Base-by-base conservation (phyloP, 805 yeast genomes). In the Hanseniaspora pseudoguilliermondii region DNA sequence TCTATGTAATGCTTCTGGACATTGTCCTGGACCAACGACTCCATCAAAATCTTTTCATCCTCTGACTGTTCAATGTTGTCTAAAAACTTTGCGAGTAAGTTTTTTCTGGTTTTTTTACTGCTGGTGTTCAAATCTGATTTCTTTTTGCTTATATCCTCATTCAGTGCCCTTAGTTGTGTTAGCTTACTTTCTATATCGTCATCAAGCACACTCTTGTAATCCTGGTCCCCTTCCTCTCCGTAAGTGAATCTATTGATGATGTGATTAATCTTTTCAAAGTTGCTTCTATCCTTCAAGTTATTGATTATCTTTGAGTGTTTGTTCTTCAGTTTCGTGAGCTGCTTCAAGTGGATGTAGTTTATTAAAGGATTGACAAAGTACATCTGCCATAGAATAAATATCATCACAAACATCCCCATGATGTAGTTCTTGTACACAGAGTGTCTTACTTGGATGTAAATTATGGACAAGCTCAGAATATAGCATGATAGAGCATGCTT, bases 201-300 rank as follows among this genome's bases (percentile, higher is more conserved):
- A 46, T 75, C 77, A 60, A 77, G 66, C 35, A 67, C 62, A 49
- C 73, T 70, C 62, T 71, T 64, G 29, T 73, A 69, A 63, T 78
- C 81, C 49, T 72, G 76, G 57, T 71, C 64, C 47, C 72, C 70
- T 59, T 76, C 78, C 42, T 71, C 75, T 16, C 84, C 86, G 40
- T 69, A 66, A 10, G 76, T 70, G 60, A 78, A 89, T 62, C 89
- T 75, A 52, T 76, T 78, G 46, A 90, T 70, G 47, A 90, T 73
- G n/a, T 84, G 81, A 66, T 81, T 82, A 0, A 96, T 86, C 15
- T 82, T 75, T 62, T 84, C 78, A 66, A 80, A 91, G 60, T 86
- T 84, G 16, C 95, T 85, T 63, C 79, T 75, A 57, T 76, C 73
- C 67, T 86, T 86, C 67, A 85, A 71, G 59, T 81, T 85, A 23